Evolutionary conservation across 768 basidiomycete species (phyloP), one percentile per base, ranked within the genome.

Genomic region (Psilocybe tampanensis): DNA sequence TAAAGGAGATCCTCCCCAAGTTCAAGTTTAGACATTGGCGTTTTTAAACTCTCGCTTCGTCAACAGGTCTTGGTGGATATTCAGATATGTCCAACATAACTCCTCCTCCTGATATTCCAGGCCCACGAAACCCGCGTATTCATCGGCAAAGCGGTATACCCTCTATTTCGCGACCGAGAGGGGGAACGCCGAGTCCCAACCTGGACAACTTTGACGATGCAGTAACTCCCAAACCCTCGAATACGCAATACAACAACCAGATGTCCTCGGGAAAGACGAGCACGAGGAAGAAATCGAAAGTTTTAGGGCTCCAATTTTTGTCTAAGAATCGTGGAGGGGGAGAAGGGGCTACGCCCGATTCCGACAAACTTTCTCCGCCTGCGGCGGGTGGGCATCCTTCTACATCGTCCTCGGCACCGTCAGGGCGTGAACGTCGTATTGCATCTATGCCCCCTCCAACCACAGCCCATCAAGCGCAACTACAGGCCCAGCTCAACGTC

Each of bases 401-500:
- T 7, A 34, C 36, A n/a, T 39, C 36, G n/a, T 39, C 4, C 15
- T n/a, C 36, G 3, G 4, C 6, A 5, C 36, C 36, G 3, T 39
- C 36, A 13, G 15, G 15, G 7, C 4, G 36, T n/a, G 33, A 34
- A 15, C 52, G 52, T 12, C 63, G 64, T n/a, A 56, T 63, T n/a
- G 56, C 48, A 8, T 66, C 64, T 6, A 65, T 64, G 64, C 66
- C 66, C 34, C 56, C 33, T 39, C n/a, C 36, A 4, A 57, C 13
- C 50, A 57, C 17, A 21, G 49, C 8, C 44, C 58, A n/a, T 54
- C 64, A 4, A 29, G 13, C 33, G 6, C 15, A 53, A 19, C n/a
- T 52, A 32, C 58, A 61, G 13, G 41, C 55, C 8, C 60, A 51
- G 18, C 53, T 42, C 21, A 53, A 53, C 32, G 55, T 53, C 11